Conservation (phyloP, 2,329 filamentous ascomycete genomes). For the Aspergillus sp. region DNA sequence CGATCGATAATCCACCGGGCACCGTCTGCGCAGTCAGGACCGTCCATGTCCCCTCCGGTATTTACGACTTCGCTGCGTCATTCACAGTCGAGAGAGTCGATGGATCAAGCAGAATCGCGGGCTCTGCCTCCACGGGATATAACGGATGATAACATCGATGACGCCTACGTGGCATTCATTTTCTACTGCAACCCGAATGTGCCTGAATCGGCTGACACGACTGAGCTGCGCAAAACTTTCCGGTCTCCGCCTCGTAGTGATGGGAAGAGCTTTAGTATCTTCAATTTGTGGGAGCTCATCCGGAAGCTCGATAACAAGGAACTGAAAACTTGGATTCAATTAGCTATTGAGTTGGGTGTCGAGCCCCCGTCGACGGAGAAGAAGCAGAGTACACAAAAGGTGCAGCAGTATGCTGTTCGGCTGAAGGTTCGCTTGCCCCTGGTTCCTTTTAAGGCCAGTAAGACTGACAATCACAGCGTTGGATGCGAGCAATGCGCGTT, state of each 20-base stretch:
- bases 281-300: conserved; percentile 68
- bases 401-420: conserved; percentile 88
- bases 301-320: conserved; percentile 69
- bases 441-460: not conserved
- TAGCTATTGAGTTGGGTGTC: conserved; percentile 80
- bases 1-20: conserved; percentile 20
- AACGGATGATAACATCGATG: conserved; percentile 62
- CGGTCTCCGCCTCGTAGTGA: conserved; percentile 75
- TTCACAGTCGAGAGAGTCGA: conserved; percentile 21
- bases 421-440: conserved; percentile 58
- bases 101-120: conserved; percentile 40
- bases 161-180: conserved; percentile 77
- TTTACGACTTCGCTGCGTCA: conserved; percentile 23
- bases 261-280: conserved; percentile 76
- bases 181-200: conserved; percentile 85
- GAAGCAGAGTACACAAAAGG: conserved; percentile 83
- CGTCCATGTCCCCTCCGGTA: conserved; percentile 35
- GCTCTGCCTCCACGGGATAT: conserved; percentile 60
- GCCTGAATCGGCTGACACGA: conserved; percentile 59
- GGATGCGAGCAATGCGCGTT: conserved; percentile 95
- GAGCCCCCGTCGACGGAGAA: conserved; percentile 73
- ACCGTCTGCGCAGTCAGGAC: conserved; percentile 23
- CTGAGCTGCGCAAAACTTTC: conserved; percentile 66
- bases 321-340: conserved; percentile 85
- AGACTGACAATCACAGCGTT: conserved; percentile 50